Conservation (phyloP, 1,284 basidiomycete genomes). For the Moniliophthora roreri region DNA sequence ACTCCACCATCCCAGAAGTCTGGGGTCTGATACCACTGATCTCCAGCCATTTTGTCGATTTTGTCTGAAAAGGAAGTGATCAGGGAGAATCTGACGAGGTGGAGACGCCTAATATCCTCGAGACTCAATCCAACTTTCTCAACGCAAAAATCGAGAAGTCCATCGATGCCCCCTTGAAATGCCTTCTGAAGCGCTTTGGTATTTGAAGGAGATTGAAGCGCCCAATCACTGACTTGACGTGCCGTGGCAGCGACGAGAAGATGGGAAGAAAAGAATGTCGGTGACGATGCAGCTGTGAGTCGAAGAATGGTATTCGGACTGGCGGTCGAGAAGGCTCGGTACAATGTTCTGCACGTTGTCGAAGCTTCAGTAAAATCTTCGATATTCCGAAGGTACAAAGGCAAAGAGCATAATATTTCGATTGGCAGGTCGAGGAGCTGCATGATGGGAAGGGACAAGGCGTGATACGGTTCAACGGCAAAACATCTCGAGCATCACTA, state of each 20-base stretch:
- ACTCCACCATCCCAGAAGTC: conserved; percentile 6
- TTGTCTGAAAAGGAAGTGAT: conserved; percentile 6
- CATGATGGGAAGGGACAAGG: too few relatives aligned
- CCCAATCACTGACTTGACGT: conserved; percentile 19
- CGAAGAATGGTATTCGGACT: conserved; percentile 13
- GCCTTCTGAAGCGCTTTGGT: conserved; percentile 14
- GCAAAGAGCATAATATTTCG: conserved; percentile 3
- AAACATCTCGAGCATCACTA: conserved; percentile 32
- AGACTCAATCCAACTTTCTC: conserved; percentile 13
- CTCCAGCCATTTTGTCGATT: conserved; percentile 8
- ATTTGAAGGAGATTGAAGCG: conserved; percentile 8
- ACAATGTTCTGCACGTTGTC: conserved; percentile 13
- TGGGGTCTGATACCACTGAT: conserved; percentile 3
- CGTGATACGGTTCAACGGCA: conserved; percentile 20
- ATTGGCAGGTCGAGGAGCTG: not conserved
- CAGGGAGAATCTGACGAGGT: conserved; percentile 5
- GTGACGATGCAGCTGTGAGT: conserved; percentile 15
- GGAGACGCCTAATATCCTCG: conserved; percentile 7
- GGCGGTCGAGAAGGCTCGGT: conserved; percentile 9
- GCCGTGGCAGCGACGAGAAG: conserved; percentile 18
- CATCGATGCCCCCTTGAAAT: conserved; percentile 18
- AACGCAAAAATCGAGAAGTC: conserved; percentile 16
- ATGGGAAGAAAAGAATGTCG: conserved; percentile 19
- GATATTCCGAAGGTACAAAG: conserved; percentile 8
- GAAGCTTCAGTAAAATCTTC: conserved; percentile 13